phyloP scores from a whole-genome alignment of 2,329 filamentous ascomycete species.

The Trichoderma sp. region DNA sequence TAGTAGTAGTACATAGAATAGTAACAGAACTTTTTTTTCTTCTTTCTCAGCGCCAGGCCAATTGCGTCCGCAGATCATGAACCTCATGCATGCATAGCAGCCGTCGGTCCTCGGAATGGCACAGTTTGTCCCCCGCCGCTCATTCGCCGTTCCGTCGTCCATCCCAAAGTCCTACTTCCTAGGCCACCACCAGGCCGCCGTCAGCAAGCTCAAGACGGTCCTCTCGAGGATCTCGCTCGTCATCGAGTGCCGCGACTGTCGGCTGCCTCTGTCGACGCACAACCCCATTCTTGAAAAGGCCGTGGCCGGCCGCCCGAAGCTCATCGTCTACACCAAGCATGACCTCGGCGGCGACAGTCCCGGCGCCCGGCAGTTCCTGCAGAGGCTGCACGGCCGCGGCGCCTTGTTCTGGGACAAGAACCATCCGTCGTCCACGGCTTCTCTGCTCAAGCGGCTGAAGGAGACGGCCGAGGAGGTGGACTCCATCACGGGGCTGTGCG shows the following conservation, averaged over 20 bases:
- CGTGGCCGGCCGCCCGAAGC: constrained; percentile 69
- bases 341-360: constrained; percentile 63
- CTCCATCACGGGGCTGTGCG: constrained; percentile 76
- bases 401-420: constrained; percentile 51
- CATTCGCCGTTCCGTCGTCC: constrained; percentile 71
- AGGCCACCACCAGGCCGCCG: constrained; percentile 83
- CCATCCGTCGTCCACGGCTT: constrained; percentile 39
- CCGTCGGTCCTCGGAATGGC: constrained; percentile 29
- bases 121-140: constrained; percentile 70
- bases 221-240: constrained; percentile 83
- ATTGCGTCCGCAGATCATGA: not conserved
- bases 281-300: constrained; percentile 86
- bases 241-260: constrained; percentile 92
- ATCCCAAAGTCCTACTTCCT: constrained; percentile 91
- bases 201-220: constrained; percentile 78
- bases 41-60: not conserved
- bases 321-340: constrained; percentile 89
- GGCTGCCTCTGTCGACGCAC: constrained; percentile 83
- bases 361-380: constrained; percentile 36
- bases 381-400: constrained; percentile 41
- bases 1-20: no score
- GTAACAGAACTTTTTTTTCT: not conserved
- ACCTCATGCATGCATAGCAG: not conserved
- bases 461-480: constrained; percentile 42
- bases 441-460: constrained; percentile 46